Evolutionary conservation across 176 grass and related monocot species (phyloP).

Genomic region (Elymus sibiricus): DNA sequence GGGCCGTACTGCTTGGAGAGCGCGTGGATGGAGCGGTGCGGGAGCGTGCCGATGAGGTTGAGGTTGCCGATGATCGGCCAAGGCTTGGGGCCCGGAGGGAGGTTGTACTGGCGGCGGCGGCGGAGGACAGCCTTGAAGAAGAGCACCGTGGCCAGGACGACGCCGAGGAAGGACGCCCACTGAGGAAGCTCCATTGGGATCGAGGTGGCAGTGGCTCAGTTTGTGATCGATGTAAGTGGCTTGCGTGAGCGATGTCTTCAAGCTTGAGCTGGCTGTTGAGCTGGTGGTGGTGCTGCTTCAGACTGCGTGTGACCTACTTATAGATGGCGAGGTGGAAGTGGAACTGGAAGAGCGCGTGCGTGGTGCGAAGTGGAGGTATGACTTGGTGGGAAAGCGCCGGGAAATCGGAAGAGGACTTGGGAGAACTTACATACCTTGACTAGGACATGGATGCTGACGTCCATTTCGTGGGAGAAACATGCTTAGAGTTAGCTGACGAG

Average conservation of each 20-base stretch:
- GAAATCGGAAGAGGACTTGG: slow-evolving; percentile 18
- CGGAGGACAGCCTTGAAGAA: slow-evolving; percentile 23
- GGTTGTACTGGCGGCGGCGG: slow-evolving; percentile 39
- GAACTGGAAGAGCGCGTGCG: neutral
- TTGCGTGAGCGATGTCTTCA: neutral
- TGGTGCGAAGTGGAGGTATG: neutral
- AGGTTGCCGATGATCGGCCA: slow-evolving; percentile 85
- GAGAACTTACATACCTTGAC: neutral
- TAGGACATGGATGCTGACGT: neutral
- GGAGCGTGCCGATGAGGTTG: slow-evolving; percentile 56
- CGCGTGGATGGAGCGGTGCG: slow-evolving; percentile 71
- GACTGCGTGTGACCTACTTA: slow-evolving; percentile 6
- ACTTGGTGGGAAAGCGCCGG: slow-evolving; percentile 20
- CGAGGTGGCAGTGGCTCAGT: neutral
- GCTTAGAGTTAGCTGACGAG: no score
- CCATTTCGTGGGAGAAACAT: no score
- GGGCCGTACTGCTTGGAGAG: slow-evolving; percentile 54
- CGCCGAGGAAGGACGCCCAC: slow-evolving; percentile 38
- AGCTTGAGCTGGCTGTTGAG: slow-evolving; percentile 1
- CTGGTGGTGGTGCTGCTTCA: neutral
- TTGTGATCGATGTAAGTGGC: neutral
- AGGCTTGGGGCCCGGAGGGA: slow-evolving; percentile 58
- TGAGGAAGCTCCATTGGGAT: slow-evolving; percentile 42
- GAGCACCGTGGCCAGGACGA: slow-evolving; percentile 39
- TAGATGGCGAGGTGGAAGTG: neutral